A percentile compares a stretch with the other conserved stretches of the same genome.
phyloP scores from a whole-genome alignment of 208 protist genomes.

The Novymonas esmeraldas region DNA sequence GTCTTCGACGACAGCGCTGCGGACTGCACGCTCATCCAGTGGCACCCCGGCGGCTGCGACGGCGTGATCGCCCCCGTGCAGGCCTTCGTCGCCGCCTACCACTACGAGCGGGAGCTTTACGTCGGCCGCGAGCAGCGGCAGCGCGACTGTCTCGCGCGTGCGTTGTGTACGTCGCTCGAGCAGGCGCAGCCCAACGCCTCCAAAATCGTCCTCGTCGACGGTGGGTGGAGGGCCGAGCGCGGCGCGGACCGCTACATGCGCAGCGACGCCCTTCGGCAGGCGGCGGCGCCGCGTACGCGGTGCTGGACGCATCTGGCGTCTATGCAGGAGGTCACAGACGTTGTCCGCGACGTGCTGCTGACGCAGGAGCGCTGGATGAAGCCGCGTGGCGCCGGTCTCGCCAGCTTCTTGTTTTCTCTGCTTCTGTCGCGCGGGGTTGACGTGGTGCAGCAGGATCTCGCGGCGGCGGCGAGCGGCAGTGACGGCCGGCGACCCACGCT shows the following conservation, averaged over 20 bases:
- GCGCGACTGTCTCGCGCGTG: constrained; percentile 50
- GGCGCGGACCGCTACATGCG: constrained; percentile 17
- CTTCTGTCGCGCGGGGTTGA: constrained; percentile 64
- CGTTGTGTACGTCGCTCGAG: constrained; percentile 55
- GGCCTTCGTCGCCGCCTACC: constrained; percentile 64
- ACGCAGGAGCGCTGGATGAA: constrained; percentile 52
- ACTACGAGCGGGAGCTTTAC: constrained; percentile 68
- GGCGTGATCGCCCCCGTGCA: constrained; percentile 70
- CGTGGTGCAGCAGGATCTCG: constrained; percentile 38
- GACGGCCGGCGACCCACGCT: constrained; percentile 11
- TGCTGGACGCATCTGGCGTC: constrained; percentile 45
- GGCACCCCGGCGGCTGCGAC: constrained; percentile 55
- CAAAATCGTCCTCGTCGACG: constrained; percentile 68
- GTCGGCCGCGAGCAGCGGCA: constrained; percentile 49
- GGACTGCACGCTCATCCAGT: constrained; percentile 73
- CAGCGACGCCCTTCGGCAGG: constrained; percentile 14
- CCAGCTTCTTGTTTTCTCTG: constrained; percentile 76
- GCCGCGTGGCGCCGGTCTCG: constrained; percentile 60
- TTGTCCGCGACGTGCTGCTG: constrained; percentile 31
- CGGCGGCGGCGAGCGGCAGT: constrained; percentile 17
- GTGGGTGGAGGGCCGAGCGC: constrained; percentile 21
- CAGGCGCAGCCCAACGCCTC: constrained; percentile 58
- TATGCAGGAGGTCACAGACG: constrained; percentile 46
- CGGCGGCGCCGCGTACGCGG: constrained; percentile 14
- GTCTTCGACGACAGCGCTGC: constrained; percentile 58